These are phyloP conservation scores for Neoscytalidium dimidiatum DNA, from an alignment of 2,329 filamentous ascomycete genomes.

Conservation along the genomic window DNA sequence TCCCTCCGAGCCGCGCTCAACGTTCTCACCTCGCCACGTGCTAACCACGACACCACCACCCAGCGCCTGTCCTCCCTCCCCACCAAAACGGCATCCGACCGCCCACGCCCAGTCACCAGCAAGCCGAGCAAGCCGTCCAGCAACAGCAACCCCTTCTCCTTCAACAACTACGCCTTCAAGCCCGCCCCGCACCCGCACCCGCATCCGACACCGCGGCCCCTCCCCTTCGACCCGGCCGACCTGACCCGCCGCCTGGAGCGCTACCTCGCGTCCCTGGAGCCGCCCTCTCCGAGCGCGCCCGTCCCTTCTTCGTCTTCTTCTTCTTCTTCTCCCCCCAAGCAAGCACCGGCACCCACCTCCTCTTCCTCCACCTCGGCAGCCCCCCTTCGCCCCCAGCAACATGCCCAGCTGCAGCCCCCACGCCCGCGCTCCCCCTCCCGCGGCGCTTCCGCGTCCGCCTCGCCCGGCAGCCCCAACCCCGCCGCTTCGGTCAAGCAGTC, in stretches of 20 bases:
- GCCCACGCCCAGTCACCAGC: too few species aligned
- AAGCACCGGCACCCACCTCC: background rate
- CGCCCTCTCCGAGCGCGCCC: too few species aligned
- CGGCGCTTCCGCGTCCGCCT: background rate
- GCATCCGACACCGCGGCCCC: background rate
- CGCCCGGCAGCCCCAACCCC: background rate
- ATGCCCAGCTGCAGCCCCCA: background rate
- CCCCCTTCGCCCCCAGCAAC: background rate
- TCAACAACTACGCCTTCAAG: conserved; percentile 10
- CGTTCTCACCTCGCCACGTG: background rate
- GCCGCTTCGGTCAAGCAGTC: background rate
- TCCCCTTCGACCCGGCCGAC: conserved; percentile 2
- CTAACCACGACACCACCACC: background rate
- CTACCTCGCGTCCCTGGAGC: conserved; percentile 11
- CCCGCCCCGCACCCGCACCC: background rate
- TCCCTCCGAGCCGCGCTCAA: background rate
- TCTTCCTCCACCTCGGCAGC: background rate
- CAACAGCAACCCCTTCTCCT: background rate
- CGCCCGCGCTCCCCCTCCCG: background rate
- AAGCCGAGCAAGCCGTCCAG: background rate
- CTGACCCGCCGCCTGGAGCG: conserved; percentile 1
- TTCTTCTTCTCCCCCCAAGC: too few species aligned
- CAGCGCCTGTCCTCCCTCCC: conserved; percentile 1
- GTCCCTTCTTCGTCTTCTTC: too few species aligned
- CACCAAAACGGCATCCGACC: too few species aligned